phyloP scores from a whole-genome alignment of 2,329 filamentous ascomycete genomes.

The Penicillium sp. region DNA sequence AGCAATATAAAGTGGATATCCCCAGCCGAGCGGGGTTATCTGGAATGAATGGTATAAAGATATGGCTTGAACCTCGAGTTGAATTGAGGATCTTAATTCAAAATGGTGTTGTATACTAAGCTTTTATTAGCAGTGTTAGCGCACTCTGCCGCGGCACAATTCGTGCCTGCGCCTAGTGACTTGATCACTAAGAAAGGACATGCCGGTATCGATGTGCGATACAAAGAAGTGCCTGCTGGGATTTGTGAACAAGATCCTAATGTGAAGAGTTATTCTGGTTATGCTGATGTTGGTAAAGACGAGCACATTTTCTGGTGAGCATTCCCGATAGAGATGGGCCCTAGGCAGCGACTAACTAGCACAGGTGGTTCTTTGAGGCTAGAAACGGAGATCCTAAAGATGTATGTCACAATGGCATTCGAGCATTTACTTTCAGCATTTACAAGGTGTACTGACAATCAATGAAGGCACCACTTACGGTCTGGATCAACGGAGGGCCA shows the following conservation, averaged over 20 bases:
- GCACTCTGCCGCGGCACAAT: background rate
- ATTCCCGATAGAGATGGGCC: background rate
- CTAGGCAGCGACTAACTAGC: background rate
- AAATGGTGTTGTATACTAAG: background rate
- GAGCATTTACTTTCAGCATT: no score
- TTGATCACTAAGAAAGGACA: conserved; percentile 2
- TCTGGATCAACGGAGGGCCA: conserved; percentile 4
- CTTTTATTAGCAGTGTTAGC: background rate
- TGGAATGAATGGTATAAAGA: background rate
- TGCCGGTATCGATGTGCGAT: conserved; percentile 17
- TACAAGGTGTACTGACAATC: background rate
- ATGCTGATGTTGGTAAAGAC: conserved; percentile 22
- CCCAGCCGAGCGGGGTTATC: background rate
- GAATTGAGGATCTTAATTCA: background rate
- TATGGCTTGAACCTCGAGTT: background rate
- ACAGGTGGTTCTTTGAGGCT: conserved; percentile 4
- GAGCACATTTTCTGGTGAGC: conserved; percentile 23
- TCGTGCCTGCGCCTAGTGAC: background rate
- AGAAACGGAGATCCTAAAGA: conserved; percentile 3
- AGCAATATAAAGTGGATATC: background rate
- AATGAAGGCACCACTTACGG: background rate
- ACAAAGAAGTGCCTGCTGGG: conserved; percentile 21
- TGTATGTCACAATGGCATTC: background rate
- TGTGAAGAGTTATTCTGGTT: conserved; percentile 25
- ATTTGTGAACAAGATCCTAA: conserved; percentile 24